Evolutionary conservation across 176 grass and related monocot species (phyloP), one percentile per base, ranked within the genome.

Genomic region (Aegilops sharonensis): DNA sequence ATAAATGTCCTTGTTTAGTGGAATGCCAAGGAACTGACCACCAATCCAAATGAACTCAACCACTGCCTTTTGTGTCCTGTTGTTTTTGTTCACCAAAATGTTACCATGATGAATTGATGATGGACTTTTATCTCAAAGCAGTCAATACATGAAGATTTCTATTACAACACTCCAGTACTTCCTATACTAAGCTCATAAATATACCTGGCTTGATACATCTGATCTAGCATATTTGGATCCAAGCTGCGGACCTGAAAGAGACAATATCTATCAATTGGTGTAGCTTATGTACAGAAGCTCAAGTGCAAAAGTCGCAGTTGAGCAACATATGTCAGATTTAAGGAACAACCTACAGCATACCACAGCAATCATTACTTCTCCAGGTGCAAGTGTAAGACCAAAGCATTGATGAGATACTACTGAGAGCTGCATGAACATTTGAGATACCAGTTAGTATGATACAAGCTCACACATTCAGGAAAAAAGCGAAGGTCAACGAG

Each of bases 121-220:
- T 75, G 43, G 7, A 69, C 74, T 48, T 81, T 81, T 71, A 50
- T 61, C 77, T 15, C 45, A 27, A 63, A 72, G 8, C 54, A 79
- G 72, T n/a, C 5, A 18, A n/a, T 74, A 50, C 29, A 34, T 50
- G 24, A 62, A 56, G 0, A 83, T 69, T 56, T 62, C 7, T 40
- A 70, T 11, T 11, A 83, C 15, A 75, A 30, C 14, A 50, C 23
- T 5, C 70, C n/a, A 15, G 39, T 47, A 47, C 70, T 47, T 25
- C 43, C 34, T 40, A 31, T 27, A 88, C 61, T 36, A 31, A 61
- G 81, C 72, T 52, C 6, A 43, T 56, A 84, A 82, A 81, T 17
- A 82, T 85, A 98, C 96, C 91, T 95, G 86, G 87, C 91, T 85
- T 98, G 91, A 92, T 98, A 98, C 93, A 98, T 98, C 85, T 86